Evolutionary conservation across 225 moss, liverwort and hornwort species (phyloP).

Genomic region (Ulota crispa): DNA sequence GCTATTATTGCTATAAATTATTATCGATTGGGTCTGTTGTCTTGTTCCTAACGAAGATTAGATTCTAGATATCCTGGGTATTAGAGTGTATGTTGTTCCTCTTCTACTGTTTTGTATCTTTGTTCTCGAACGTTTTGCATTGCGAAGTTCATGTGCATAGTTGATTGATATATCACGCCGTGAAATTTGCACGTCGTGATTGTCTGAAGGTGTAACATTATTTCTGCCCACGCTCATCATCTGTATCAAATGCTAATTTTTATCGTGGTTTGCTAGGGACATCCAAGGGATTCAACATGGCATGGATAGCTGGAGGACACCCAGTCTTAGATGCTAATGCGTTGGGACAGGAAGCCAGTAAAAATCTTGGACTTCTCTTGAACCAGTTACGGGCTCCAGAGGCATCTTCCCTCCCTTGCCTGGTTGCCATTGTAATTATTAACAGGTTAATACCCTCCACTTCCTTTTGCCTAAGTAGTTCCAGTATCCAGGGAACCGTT

Average conservation of each 20-base stretch:
- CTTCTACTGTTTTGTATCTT: background rate
- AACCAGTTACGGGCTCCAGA: constrained; percentile 93
- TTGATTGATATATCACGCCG: constrained; percentile 2
- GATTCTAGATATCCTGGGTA: background rate
- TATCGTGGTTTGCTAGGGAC: constrained; percentile 50
- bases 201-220: background rate
- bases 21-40: background rate
- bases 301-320: constrained; percentile 95
- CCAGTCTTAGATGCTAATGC: constrained; percentile 86
- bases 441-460: constrained; percentile 80
- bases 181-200: constrained; percentile 13
- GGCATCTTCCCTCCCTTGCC: constrained; percentile 93
- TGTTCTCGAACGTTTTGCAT: background rate
- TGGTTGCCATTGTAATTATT: constrained; percentile 99
- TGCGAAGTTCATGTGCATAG: background rate
- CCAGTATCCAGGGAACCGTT: constrained; percentile 50
- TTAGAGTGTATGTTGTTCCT: background rate
- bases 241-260: background rate
- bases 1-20: background rate
- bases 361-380: constrained; percentile 83
- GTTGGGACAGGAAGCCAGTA: constrained; percentile 99
- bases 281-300: constrained; percentile 82
- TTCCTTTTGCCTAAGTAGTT: constrained; percentile 42
- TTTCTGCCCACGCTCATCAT: background rate
- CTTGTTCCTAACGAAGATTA: background rate